Percentiles rank a stretch among this genome's conserved stretches.
phyloP scores from a whole-genome alignment of 495 filamentous ascomycete species.

The Aspergillus sparsus region DNA sequence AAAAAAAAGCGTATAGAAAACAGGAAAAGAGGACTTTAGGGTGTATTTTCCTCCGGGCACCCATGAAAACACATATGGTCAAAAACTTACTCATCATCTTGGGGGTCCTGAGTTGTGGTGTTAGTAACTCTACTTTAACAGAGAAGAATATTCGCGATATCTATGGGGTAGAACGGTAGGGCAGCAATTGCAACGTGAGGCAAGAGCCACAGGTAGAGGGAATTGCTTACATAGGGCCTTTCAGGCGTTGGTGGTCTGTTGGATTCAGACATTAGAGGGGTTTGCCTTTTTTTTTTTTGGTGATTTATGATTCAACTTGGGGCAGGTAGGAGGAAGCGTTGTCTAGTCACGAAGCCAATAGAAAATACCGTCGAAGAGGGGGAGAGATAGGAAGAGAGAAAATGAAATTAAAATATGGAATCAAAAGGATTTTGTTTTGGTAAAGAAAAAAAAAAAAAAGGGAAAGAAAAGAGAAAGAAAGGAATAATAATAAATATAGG shows the following conservation, averaged over 20 bases:
- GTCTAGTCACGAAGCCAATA: too few species aligned
- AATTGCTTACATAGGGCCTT: constrained; percentile 25
- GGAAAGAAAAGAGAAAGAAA: background rate
- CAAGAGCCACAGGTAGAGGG: background rate
- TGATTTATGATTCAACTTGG: too few species aligned
- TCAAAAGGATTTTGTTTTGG: background rate
- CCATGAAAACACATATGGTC: background rate
- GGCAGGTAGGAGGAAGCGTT: too few species aligned
- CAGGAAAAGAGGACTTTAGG: too few species aligned
- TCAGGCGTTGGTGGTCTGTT: constrained; percentile 20
- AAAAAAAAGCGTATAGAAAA: background rate
- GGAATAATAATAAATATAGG: background rate
- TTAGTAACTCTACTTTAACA: constrained; percentile 24
- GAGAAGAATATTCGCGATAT: background rate
- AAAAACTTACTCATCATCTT: constrained; percentile 27
- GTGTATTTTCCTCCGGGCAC: background rate
- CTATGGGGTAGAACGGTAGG: background rate
- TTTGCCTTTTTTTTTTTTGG: too few species aligned
- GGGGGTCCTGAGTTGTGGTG: constrained; percentile 24
- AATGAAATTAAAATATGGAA: background rate
- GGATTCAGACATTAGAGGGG: constrained; percentile 7
- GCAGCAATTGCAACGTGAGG: background rate
- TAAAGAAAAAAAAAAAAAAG: background rate
- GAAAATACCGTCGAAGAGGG: background rate
- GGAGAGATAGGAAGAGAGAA: background rate